Conservation (phyloP, 2,329 filamentous ascomycete species). For the Paracoccidioides brasiliensis region DNA sequence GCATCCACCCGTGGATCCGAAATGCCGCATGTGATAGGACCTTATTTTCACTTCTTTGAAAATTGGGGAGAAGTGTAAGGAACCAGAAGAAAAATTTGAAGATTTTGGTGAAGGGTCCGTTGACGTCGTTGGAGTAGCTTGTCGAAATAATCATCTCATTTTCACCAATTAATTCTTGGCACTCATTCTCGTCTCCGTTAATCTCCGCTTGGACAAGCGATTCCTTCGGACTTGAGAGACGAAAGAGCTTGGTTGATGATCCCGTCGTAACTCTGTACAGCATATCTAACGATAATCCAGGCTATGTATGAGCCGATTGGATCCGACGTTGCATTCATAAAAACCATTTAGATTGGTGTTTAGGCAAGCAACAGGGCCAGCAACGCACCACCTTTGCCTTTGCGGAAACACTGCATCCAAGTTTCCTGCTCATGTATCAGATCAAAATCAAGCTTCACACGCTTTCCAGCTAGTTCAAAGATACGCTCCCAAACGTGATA, state of each 20-base stretch:
- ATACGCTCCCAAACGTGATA: no score
- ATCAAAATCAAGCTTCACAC: neutral
- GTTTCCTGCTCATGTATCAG: neutral
- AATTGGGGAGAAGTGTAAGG: neutral
- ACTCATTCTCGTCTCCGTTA: no score
- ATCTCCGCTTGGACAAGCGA: no score
- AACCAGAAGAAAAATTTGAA: neutral
- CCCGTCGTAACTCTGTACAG: neutral
- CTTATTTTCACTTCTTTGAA: neutral
- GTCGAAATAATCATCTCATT: no score
- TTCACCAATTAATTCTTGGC: no score
- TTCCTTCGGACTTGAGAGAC: no score
- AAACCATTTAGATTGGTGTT: neutral
- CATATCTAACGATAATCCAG: neutral
- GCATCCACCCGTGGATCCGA: neutral
- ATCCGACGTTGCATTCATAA: neutral
- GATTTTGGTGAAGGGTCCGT: no score
- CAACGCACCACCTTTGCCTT: neutral
- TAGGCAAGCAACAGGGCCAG: neutral
- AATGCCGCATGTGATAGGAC: neutral
- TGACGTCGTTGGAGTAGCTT: no score
- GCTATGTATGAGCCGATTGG: neutral
- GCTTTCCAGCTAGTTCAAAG: neutral
- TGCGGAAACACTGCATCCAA: neutral
- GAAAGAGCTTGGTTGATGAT: no score